phyloP scores from a whole-genome alignment of 306 rosid species.

The Cucumis hystrix region DNA sequence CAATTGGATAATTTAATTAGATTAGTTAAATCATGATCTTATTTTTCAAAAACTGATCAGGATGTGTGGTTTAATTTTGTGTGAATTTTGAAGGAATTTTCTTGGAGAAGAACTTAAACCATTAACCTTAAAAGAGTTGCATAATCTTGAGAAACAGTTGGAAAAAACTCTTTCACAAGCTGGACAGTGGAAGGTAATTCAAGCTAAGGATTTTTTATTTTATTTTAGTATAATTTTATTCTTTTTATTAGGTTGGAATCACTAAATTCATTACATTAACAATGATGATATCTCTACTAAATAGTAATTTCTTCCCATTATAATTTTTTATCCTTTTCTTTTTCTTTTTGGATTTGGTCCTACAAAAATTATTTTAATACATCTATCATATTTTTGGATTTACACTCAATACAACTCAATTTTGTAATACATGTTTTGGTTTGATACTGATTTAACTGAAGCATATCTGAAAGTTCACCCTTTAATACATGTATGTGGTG shows the following conservation, averaged over 20 bases:
- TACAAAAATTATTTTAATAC: background rate
- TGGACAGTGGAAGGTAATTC: conserved; percentile 45
- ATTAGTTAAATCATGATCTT: background rate
- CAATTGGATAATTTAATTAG: conserved; percentile 26
- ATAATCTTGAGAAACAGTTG: conserved; percentile 47
- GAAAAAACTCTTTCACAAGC: conserved; percentile 41
- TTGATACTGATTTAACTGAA: background rate
- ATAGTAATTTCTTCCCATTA: background rate
- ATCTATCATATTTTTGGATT: background rate
- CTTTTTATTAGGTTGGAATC: background rate
- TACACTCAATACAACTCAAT: no score
- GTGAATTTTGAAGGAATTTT: conserved; percentile 33
- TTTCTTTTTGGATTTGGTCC: background rate
- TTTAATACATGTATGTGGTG: no score
- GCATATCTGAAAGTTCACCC: background rate
- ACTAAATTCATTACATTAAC: background rate
- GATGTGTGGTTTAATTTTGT: background rate
- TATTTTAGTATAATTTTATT: no score
- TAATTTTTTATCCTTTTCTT: background rate
- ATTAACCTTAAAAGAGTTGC: conserved; percentile 44
- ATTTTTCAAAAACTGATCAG: background rate
- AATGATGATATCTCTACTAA: background rate
- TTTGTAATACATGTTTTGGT: no score
- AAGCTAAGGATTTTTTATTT: background rate
- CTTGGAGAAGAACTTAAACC: conserved; percentile 67